Percentiles rank a stretch among this genome's conserved stretches.
These are phyloP conservation scores for Citrullus amarus DNA, from an alignment of 306 rosid genomes.

Conservation along the genomic window DNA sequence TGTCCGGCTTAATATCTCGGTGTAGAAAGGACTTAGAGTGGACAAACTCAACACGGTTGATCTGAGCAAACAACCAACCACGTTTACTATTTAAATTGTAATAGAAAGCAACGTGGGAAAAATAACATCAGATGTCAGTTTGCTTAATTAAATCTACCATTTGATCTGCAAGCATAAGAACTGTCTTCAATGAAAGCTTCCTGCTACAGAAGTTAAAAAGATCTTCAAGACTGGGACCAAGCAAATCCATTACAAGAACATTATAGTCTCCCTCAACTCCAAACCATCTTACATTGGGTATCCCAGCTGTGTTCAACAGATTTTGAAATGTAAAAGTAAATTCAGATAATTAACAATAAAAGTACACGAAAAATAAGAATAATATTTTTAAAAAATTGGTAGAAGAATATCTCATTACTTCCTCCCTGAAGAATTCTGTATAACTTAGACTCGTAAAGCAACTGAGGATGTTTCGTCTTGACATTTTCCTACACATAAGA, in stretches of 20 bases:
- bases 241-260: slow-evolving; percentile 90
- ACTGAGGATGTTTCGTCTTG: slow-evolving; percentile 96
- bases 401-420: slow-evolving; percentile 37
- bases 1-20: slow-evolving; percentile 95
- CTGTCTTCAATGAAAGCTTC: slow-evolving; percentile 82
- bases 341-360: neutral
- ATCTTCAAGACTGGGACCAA: slow-evolving; percentile 98
- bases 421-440: slow-evolving; percentile 98
- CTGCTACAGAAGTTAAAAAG: slow-evolving; percentile 90
- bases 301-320: slow-evolving; percentile 60
- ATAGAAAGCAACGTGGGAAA: neutral
- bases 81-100: neutral
- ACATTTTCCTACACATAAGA: slow-evolving; percentile 59
- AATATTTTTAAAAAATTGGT: neutral
- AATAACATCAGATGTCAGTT: neutral
- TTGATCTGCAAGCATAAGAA: slow-evolving; percentile 97
- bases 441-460: slow-evolving; percentile 87
- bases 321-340: neutral
- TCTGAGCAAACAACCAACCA: slow-evolving; percentile 26
- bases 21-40: slow-evolving; percentile 90
- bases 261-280: slow-evolving; percentile 96
- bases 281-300: slow-evolving; percentile 88
- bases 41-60: slow-evolving; percentile 84
- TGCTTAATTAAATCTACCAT: slow-evolving; percentile 41
- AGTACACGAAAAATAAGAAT: neutral